Base-by-base conservation (phyloP, 2,329 filamentous ascomycete species). In the Dothidotthia symphoricarpi region DNA sequence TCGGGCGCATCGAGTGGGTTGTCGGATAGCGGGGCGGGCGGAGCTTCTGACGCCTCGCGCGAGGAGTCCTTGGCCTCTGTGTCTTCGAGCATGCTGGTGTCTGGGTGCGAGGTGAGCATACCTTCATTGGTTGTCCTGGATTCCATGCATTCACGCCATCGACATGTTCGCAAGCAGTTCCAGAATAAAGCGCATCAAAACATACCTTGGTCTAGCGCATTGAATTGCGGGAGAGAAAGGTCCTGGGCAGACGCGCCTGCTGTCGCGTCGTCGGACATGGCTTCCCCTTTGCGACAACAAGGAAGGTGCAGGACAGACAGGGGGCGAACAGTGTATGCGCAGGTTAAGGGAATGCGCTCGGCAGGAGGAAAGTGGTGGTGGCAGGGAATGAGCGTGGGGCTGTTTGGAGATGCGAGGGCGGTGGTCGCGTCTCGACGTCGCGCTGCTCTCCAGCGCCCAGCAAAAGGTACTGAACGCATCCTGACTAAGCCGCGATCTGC, bases 1-100 rank as follows among this genome's bases (percentile, higher is more conserved):
- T 79, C 75, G 27, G 83, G 81, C 39, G 82, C 81, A 71, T 88
- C 82, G 53, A 84, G 72, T n/a, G 81, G 78, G 59, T 83, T 85
- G 59, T 85, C 82, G 24, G 77, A 78, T 37, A 67, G 63, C 31
- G 59, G 72, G 47, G 73, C 74, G 44, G 80, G 75, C 14, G 76
- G 79, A 34, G 77, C 74, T 22, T 80, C 78, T 26, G 76, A 73
- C 55, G 73, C 80, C 51, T 83, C 81, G 61, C 59, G 54, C 28
- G 64, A 64, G 16, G 59, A 57, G 28, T 81, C 78, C 66, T 66
- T 66, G 34, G 49, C 43, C 16, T 49, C 45, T 8, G 54, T 16
- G 28, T 61, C 63, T 24, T 65, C 57, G 32, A 53, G 45, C 57
- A 86, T 86, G 46, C 80, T 75, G 28, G 83, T 69, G 70, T 87